Conservation (phyloP, 108 stramenopile genomes). For the Nitzschia palea region DNA sequence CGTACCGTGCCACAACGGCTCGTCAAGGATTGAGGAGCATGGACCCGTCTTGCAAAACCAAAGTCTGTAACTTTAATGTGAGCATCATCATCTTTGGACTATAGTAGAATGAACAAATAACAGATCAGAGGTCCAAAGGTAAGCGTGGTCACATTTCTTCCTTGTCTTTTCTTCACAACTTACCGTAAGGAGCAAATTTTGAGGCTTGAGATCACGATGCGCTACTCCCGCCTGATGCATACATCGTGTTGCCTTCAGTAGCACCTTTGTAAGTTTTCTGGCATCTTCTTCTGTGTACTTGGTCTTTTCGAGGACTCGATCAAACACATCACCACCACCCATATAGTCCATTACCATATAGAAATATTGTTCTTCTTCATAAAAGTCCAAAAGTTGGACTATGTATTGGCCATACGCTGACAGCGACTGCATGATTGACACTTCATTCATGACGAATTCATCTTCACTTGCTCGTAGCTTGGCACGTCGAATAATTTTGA, state of each 20-base stretch:
- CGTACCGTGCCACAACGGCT: conserved; percentile 82
- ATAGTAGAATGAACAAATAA: background rate
- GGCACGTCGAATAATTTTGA: conserved; percentile 34
- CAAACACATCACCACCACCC: conserved; percentile 93
- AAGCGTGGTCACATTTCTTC: conserved; percentile 15
- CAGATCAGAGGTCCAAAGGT: background rate
- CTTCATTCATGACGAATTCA: conserved; percentile 48
- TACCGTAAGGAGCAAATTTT: conserved; percentile 86
- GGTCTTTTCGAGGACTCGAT: conserved; percentile 78
- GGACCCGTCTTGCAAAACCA: conserved; percentile 85
- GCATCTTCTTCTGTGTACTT: conserved; percentile 91
- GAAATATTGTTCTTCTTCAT: conserved; percentile 78
- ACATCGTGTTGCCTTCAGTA: conserved; percentile 74
- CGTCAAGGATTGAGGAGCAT: conserved; percentile 71
- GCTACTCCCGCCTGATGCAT: conserved; percentile 67
- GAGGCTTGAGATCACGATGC: conserved; percentile 94
- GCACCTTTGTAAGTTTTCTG: conserved; percentile 54
- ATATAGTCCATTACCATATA: conserved; percentile 90
- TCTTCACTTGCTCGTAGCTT: conserved; percentile 18
- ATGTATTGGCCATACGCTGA: conserved; percentile 56
- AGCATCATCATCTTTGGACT: conserved; percentile 59
- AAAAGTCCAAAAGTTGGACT: conserved; percentile 88
- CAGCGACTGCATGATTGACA: conserved; percentile 49
- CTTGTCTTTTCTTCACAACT: conserved; percentile 4
- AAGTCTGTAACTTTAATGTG: conserved; percentile 91